Evolutionary conservation across 352 stramenopile genomes (phyloP).

Genomic region (Pythium vanterpoolii): DNA sequence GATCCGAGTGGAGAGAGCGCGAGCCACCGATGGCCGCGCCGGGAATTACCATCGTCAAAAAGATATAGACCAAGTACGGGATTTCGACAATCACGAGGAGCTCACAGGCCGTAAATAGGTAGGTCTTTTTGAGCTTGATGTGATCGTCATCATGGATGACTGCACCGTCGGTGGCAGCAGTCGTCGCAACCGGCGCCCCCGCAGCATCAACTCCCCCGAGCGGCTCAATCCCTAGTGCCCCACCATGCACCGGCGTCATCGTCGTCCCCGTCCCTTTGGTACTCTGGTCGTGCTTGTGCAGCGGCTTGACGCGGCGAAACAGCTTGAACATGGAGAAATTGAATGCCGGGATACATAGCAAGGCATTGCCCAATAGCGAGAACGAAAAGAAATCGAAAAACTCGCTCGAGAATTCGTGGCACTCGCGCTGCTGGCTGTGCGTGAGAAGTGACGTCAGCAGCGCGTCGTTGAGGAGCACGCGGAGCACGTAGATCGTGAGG

Average conservation of each 20-base stretch:
- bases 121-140: conserved; percentile 60
- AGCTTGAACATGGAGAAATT: conserved; percentile 57
- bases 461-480: conserved; percentile 46
- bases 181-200: conserved; percentile 26
- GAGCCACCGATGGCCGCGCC: conserved; percentile 5
- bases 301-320: conserved; percentile 31
- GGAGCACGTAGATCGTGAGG: conserved; percentile 43
- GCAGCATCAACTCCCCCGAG: conserved; percentile 19
- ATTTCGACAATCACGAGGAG: conserved; percentile 77
- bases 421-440: conserved; percentile 26
- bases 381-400: conserved; percentile 70
- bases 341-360: conserved; percentile 68
- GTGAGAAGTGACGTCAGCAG: conserved; percentile 43
- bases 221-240: conserved; percentile 19
- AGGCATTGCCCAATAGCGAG: conserved; percentile 51
- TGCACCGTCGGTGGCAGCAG: conserved; percentile 29
- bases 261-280: neutral
- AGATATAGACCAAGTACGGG: conserved; percentile 54
- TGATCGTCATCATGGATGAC: conserved; percentile 45
- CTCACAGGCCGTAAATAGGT: conserved; percentile 72
- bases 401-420: conserved; percentile 50
- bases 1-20: conserved; percentile 24
- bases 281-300: conserved; percentile 22
- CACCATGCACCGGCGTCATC: conserved; percentile 10
- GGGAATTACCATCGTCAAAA: conserved; percentile 46